phyloP scores from a whole-genome alignment of 2,329 filamentous ascomycete species.

The Monosporascus sp. region DNA sequence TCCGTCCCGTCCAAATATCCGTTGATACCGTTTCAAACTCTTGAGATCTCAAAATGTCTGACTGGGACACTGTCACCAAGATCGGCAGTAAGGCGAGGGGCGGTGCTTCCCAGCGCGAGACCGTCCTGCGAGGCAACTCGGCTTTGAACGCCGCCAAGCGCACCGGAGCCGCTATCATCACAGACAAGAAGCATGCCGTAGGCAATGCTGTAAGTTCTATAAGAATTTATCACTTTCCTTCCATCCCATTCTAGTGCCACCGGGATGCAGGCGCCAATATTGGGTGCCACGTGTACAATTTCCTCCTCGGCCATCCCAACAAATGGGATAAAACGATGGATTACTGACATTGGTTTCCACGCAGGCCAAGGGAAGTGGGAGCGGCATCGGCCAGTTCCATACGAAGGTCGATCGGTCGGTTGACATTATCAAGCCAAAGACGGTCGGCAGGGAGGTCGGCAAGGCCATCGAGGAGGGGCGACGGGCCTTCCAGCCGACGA shows the following conservation, averaged over 20 bases:
- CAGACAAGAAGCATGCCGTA: constrained; percentile 84
- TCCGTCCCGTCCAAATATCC: too few relatives aligned
- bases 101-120: constrained; percentile 67
- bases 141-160: constrained; percentile 88
- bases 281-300: neutral
- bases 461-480: constrained; percentile 77
- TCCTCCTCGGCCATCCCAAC: neutral
- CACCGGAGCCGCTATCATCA: constrained; percentile 66
- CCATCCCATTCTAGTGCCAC: neutral
- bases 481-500: constrained; percentile 79
- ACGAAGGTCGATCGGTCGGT: constrained; percentile 97
- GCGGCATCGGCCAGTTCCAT: constrained; percentile 82
- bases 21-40: too few relatives aligned
- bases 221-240: neutral
- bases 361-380: constrained; percentile 41
- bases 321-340: neutral
- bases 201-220: constrained; percentile 68
- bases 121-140: constrained; percentile 76
- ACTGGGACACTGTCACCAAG: constrained; percentile 87
- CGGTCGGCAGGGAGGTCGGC: constrained; percentile 73
- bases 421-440: constrained; percentile 97
- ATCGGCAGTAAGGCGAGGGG: constrained; percentile 81
- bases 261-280: too few relatives aligned
- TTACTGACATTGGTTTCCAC: constrained; percentile 8
- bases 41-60: constrained; percentile 54